Percentiles rank a stretch among this genome's conserved stretches.
phyloP scores from a whole-genome alignment of 2,329 filamentous ascomycete species.

The Blastomyces gilchristii region DNA sequence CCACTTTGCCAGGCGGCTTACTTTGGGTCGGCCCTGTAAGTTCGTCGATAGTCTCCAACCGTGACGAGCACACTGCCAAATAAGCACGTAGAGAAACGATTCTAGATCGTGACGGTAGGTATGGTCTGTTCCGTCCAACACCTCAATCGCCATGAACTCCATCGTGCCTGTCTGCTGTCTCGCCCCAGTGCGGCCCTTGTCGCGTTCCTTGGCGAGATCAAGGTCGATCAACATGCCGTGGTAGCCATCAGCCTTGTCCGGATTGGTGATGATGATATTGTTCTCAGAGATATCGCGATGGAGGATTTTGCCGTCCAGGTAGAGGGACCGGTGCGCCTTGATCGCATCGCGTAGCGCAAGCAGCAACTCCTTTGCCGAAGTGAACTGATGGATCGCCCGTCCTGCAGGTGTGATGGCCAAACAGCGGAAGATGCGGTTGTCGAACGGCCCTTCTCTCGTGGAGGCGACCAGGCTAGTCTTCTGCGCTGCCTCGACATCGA shows the following conservation, averaged over 20 bases:
- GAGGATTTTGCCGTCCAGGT: conserved; percentile 26
- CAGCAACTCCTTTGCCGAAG: conserved; percentile 26
- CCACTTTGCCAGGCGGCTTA: background rate
- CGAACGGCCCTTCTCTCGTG: conserved; percentile 12
- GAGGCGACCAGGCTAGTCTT: conserved; percentile 4
- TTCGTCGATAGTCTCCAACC: background rate
- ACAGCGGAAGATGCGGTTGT: conserved; percentile 25
- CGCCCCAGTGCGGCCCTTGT: conserved; percentile 12
- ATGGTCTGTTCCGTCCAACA: conserved; percentile 23
- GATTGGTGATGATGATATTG: conserved; percentile 32
- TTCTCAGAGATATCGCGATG: conserved; percentile 30
- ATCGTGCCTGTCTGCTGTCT: conserved; percentile 15
- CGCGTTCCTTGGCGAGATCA: conserved; percentile 24
- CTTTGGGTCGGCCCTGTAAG: background rate
- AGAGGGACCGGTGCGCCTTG: conserved; percentile 30
- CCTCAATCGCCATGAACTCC: conserved; percentile 29
- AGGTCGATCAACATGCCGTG: conserved; percentile 29
- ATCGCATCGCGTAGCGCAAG: conserved; percentile 27
- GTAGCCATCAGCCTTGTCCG: conserved; percentile 9
- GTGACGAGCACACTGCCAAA: conserved; percentile 1
- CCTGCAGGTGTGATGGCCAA: conserved; percentile 25
- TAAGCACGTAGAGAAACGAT: conserved; percentile 25
- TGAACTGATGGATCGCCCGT: conserved; percentile 22
- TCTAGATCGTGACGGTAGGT: conserved; percentile 28
- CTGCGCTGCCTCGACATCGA: background rate